Conservation (phyloP, 495 filamentous ascomycete species). For the Penicillium subrubescens region DNA sequence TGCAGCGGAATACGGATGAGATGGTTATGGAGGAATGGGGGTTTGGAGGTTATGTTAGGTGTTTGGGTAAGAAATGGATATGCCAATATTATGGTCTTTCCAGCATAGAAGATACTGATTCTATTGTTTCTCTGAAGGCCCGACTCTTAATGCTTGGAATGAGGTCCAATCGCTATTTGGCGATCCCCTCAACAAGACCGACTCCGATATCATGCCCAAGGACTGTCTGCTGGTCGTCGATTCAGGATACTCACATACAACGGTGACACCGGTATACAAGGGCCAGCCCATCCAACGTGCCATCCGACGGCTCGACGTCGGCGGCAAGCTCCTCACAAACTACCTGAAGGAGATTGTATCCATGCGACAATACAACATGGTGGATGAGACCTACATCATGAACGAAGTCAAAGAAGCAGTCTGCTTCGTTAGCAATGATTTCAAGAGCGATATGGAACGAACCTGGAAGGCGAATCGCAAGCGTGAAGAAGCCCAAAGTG, state of each 20-base stretch:
- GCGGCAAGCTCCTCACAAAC: slow-evolving; percentile 94
- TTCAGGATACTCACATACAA: slow-evolving; percentile 91
- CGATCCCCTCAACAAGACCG: slow-evolving; percentile 38
- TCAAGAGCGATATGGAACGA: slow-evolving; percentile 75
- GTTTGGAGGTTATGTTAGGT: slow-evolving; percentile 83
- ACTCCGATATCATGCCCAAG: slow-evolving; percentile 53
- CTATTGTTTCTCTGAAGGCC: slow-evolving; percentile 42
- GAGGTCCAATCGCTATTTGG: slow-evolving; percentile 68
- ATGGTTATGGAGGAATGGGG: slow-evolving; percentile 98
- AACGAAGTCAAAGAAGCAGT: slow-evolving; percentile 93
- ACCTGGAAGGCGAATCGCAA: slow-evolving; percentile 79
- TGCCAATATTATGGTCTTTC: background rate
- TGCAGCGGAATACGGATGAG: slow-evolving; percentile 92
- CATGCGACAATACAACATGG: slow-evolving; percentile 89
- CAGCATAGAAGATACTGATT: background rate
- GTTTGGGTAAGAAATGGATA: slow-evolving; percentile 47
- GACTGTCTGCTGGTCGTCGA: slow-evolving; percentile 89
- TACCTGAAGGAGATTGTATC: slow-evolving; percentile 89
- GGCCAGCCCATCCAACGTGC: slow-evolving; percentile 79
- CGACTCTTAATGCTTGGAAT: slow-evolving; percentile 83
- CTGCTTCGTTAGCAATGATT: slow-evolving; percentile 82
- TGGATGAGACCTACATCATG: slow-evolving; percentile 87
- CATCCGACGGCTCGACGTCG: slow-evolving; percentile 85
- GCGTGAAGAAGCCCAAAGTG: slow-evolving; percentile 57
- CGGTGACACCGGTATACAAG: slow-evolving; percentile 81